Conservation (phyloP, 768 basidiomycete species). For the Trametes elegans region DNA sequence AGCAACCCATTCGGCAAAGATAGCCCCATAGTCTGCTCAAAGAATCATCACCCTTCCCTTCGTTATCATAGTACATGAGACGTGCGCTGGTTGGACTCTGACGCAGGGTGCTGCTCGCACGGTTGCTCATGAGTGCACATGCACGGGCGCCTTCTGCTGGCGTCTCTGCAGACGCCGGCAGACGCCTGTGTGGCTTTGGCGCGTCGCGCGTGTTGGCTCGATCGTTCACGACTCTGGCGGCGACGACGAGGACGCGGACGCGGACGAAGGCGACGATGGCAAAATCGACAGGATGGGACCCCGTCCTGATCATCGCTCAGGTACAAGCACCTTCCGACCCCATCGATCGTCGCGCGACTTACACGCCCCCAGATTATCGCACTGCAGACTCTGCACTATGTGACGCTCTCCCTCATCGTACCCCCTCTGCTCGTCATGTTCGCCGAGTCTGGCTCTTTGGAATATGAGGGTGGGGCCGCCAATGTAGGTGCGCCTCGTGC, state of each 20-base stretch:
- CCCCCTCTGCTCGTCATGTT: conserved; percentile 77
- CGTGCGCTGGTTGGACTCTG: no score
- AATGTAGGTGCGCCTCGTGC: conserved; percentile 55
- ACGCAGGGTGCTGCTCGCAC: no score
- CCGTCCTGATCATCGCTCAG: conserved; percentile 83
- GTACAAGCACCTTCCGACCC: conserved; percentile 35
- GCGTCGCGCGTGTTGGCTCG: no score
- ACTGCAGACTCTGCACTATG: conserved; percentile 91
- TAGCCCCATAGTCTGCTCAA: no score
- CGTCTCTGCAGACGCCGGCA: not conserved
- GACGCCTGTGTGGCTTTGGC: not conserved
- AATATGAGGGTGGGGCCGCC: conserved; percentile 76
- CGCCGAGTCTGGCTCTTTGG: conserved; percentile 67
- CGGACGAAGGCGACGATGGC: conserved; percentile 31
- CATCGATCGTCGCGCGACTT: not conserved
- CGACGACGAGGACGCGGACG: not conserved
- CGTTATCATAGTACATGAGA: no score
- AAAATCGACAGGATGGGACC: conserved; percentile 75
- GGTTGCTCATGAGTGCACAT: not conserved
- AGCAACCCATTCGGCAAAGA: no score
- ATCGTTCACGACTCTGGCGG: not conserved
- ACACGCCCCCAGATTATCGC: conserved; percentile 70
- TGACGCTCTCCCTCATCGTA: conserved; percentile 78
- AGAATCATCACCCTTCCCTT: no score
- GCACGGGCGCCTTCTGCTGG: not conserved